Evolutionary conservation across 2,329 filamentous ascomycete genomes (phyloP).

Genomic region (Tympanopsis confertula): DNA sequence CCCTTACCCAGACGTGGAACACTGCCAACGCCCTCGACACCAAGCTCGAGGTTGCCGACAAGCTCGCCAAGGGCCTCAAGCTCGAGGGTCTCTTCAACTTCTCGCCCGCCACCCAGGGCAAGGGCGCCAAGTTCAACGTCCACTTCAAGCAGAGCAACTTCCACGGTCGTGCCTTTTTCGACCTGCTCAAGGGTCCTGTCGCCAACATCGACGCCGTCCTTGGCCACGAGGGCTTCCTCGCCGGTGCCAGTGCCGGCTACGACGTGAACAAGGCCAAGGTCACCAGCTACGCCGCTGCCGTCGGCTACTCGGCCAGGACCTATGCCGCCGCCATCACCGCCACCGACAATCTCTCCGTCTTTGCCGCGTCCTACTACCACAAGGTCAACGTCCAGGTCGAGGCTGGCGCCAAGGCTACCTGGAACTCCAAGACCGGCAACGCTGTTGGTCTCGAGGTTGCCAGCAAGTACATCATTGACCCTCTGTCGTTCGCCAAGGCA

Average conservation of each 20-base stretch:
- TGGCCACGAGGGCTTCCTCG: slow-evolving; percentile 96
- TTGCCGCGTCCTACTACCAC: slow-evolving; percentile 98
- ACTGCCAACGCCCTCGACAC: slow-evolving; percentile 92
- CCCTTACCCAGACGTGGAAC: slow-evolving; percentile 96
- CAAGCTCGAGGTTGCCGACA: slow-evolving; percentile 96
- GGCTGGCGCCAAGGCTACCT: slow-evolving; percentile 95
- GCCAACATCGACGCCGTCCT: slow-evolving; percentile 92
- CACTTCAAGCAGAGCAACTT: slow-evolving; percentile 98
- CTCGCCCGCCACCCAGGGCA: slow-evolving; percentile 75
- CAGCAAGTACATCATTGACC: slow-evolving; percentile 98
- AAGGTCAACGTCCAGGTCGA: slow-evolving; percentile 97
- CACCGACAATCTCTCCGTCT: slow-evolving; percentile 91
- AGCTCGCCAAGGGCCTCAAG: slow-evolving; percentile 93
- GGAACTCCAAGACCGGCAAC: slow-evolving; percentile 93
- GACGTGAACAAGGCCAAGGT: slow-evolving; percentile 95
- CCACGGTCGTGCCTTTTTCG: slow-evolving; percentile 95
- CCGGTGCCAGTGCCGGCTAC: slow-evolving; percentile 93
- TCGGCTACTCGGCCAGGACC: slow-evolving; percentile 78
- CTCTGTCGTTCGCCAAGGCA: slow-evolving; percentile 96
- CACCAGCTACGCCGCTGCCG: slow-evolving; percentile 88
- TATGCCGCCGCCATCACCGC: slow-evolving; percentile 92
- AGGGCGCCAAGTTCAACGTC: slow-evolving; percentile 95
- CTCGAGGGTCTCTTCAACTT: slow-evolving; percentile 92
- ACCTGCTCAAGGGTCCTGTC: slow-evolving; percentile 83
- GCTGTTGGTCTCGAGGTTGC: slow-evolving; percentile 93